Percentiles rank a stretch among this genome's conserved stretches.
Evolutionary conservation across 2,329 filamentous ascomycete species (phyloP).

Genomic region (Macroventuria anomochaeta): DNA sequence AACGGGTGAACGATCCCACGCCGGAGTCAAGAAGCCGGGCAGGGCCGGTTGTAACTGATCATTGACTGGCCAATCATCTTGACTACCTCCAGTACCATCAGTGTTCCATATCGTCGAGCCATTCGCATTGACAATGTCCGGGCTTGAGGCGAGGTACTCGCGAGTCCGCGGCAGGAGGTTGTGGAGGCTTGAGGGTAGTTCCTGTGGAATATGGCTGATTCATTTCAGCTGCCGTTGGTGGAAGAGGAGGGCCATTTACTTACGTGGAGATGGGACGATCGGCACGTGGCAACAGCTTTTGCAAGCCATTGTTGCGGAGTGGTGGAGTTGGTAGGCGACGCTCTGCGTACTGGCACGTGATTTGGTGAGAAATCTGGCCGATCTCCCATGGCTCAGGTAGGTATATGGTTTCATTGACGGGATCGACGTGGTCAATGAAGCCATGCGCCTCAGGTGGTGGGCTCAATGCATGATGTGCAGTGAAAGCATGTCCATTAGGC

Average conservation of each 20-base stretch:
- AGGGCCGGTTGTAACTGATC: background rate
- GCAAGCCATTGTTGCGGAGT: background rate
- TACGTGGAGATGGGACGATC: background rate
- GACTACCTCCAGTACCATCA: background rate
- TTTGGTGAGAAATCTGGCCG: background rate
- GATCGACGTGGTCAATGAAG: no score
- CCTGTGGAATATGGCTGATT: background rate
- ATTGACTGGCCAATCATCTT: background rate
- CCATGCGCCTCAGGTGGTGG: no score
- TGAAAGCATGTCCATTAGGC: background rate
- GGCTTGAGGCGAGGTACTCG: background rate
- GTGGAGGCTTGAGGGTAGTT: background rate
- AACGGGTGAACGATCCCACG: no score
- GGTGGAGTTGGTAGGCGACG: background rate
- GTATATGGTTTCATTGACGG: no score
- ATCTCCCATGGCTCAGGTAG: background rate
- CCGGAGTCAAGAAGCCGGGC: no score
- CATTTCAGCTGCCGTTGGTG: no score
- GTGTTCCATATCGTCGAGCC: background rate
- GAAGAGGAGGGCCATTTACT: no score
- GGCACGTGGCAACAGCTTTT: no score
- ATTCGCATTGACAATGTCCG: background rate
- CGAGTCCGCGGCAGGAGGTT: background rate
- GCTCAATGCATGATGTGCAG: background rate
- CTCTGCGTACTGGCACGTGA: background rate